Evolutionary conservation across 345 rosid species (phyloP).

Genomic region (Alliaria petiolata): DNA sequence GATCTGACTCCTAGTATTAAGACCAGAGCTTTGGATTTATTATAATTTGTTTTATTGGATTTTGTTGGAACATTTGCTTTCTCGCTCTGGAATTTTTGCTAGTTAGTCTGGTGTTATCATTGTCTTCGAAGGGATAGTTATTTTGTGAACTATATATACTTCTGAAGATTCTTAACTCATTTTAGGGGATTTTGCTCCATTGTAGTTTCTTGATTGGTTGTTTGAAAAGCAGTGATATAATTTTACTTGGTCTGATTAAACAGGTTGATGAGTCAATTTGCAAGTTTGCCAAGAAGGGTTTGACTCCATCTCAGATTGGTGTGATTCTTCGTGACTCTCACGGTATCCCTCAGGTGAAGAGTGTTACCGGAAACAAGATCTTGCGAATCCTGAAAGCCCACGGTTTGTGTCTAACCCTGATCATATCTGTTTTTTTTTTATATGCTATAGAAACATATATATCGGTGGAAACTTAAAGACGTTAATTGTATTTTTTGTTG

Average conservation of each 20-base stretch:
- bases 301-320: constrained; percentile 71
- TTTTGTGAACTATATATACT: not conserved
- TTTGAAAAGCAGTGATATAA: not conserved
- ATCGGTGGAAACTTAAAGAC: not conserved
- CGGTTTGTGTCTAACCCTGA: constrained; percentile 22
- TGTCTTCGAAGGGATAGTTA: not conserved
- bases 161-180: not conserved
- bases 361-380: constrained; percentile 65
- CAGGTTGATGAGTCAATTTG: constrained; percentile 63
- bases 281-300: constrained; percentile 67
- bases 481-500: not conserved
- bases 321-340: constrained; percentile 76
- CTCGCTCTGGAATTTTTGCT: not conserved
- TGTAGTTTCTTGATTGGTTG: not conserved
- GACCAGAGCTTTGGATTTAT: not conserved
- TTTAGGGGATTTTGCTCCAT: not conserved
- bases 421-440: not conserved
- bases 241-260: not conserved
- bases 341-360: constrained; percentile 61
- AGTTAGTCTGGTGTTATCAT: not conserved
- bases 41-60: not conserved
- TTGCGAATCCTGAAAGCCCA: constrained; percentile 61
- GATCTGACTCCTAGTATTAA: not conserved
- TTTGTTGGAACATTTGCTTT: not conserved
- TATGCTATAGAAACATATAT: not conserved